Base-by-base conservation (phyloP, 176 grass and related monocot species). In the Calamus simplicifolius region DNA sequence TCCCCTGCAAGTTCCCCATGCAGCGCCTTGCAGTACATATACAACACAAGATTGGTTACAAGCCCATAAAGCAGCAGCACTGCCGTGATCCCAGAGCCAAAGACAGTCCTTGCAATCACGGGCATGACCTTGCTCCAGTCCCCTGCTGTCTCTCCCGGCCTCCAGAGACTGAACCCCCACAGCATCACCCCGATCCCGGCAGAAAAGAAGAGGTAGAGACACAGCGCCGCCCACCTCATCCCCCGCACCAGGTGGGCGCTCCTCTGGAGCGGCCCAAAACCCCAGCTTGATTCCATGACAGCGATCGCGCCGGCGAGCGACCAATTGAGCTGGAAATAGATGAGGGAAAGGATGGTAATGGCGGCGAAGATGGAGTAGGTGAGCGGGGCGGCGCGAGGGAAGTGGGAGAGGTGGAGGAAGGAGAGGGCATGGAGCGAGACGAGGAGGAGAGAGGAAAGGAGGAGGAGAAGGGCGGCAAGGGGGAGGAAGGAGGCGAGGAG, bases 21-120 rank as follows among this genome's bases (percentile, higher is more conserved):
- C 15, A 79, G 49, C 17, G 68, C 75, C 52, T 79, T 79, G 52
- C 75, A 79, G 56, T 79, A 71, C 60, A 71, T 51, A 68, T 79
- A 79, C 67, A 72, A 16, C 59, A 79, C 68, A 4, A 48, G 60
- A 50, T 25, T 57, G 10, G 60, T 58, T 60, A 66, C 68, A 30
- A 69, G 57, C 52, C 67, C 71, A 30, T 71, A 79, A 2, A 79
- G 60, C 38, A 71, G 53, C 30, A 79, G 49, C 60, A 59, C 75
- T 13, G 69, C 52, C 26, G 62, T 66, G 27, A 79, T 59, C 4
- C 59, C 75, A 15, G 68, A 65, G 15, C 59, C 68, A 4, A 66
- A 31, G 16, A 72, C 60, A 3, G 69, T 72, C 19, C 58, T 52
- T 27, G 69, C 58, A 27, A 72, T 29, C 49, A 54, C 50, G 18